phyloP scores from a whole-genome alignment of 1,284 basidiomycete species.

The Erythrobasidium hasegawianum region DNA sequence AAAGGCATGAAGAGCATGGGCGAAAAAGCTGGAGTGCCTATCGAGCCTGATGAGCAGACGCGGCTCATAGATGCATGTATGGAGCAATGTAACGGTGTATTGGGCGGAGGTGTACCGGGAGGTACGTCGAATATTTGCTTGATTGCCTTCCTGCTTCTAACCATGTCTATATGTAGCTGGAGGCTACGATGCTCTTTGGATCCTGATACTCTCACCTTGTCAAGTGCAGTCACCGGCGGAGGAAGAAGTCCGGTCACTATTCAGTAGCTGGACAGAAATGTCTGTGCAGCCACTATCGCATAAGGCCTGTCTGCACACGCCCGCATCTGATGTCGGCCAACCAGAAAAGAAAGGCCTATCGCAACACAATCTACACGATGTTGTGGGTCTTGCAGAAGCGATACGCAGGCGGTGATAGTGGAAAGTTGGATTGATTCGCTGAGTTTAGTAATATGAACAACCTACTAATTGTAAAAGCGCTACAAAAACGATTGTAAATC shows the following conservation, averaged over 20 bases:
- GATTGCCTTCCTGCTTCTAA: constrained; percentile 1
- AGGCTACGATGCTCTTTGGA: constrained; percentile 94
- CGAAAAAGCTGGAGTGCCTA: constrained; percentile 69
- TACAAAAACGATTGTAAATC: no score
- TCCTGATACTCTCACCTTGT: constrained; percentile 61
- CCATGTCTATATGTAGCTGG: constrained; percentile 62
- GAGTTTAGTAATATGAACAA: no score
- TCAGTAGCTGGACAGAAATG: constrained; percentile 68
- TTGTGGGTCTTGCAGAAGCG: constrained; percentile 61
- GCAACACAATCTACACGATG: constrained; percentile 59
- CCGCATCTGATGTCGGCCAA: not conserved
- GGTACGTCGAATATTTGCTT: no score
- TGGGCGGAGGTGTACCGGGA: constrained; percentile 94
- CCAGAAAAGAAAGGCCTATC: constrained; percentile 53
- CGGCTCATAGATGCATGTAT: constrained; percentile 76
- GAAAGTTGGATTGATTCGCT: no score
- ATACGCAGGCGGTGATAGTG: no score
- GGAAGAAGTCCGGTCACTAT: constrained; percentile 62
- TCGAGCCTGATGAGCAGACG: constrained; percentile 88
- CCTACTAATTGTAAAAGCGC: no score
- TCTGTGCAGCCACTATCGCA: constrained; percentile 75
- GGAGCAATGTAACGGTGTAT: constrained; percentile 66
- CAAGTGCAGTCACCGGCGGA: constrained; percentile 50
- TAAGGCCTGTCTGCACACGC: constrained; percentile 68
- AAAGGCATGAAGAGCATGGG: constrained; percentile 84